These are phyloP conservation scores for Gossypium aridum DNA, from an alignment of 441 rosid species.

Conservation along the genomic window DNA sequence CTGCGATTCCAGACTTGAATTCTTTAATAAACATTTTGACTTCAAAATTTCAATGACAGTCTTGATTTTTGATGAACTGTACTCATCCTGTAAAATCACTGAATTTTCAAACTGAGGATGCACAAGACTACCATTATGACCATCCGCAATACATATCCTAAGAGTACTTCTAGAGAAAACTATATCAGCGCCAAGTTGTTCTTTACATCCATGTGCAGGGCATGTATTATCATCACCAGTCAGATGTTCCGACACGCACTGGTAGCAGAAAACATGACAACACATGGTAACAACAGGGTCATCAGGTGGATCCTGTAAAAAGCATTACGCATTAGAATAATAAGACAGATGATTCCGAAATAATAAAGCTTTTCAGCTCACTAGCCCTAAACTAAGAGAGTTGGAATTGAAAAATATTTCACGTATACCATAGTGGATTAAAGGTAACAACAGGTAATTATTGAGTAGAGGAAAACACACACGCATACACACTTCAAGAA, in stretches of 20 bases:
- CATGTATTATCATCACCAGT: slow-evolving; percentile 80
- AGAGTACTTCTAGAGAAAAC: slow-evolving; percentile 73
- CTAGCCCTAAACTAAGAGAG: background rate
- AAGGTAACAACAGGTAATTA: background rate
- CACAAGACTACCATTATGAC: slow-evolving; percentile 30
- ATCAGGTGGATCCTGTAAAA: slow-evolving; percentile 91
- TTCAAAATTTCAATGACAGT: slow-evolving; percentile 70
- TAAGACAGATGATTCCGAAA: background rate
- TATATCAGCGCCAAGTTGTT: slow-evolving; percentile 63
- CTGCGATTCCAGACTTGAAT: slow-evolving; percentile 27
- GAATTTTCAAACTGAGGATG: slow-evolving; percentile 36
- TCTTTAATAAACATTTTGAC: slow-evolving; percentile 33
- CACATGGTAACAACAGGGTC: slow-evolving; percentile 85
- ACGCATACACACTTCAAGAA: background rate
- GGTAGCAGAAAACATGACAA: slow-evolving; percentile 87
- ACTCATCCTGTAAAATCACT: slow-evolving; percentile 38
- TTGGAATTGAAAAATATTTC: background rate
- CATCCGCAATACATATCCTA: slow-evolving; percentile 41
- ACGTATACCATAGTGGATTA: background rate
- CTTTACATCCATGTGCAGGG: slow-evolving; percentile 64
- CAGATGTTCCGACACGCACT: slow-evolving; percentile 68
- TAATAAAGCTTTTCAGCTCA: background rate
- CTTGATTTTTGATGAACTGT: slow-evolving; percentile 67
- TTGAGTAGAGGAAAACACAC: background rate
- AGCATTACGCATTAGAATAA: slow-evolving; percentile 13